Conservation (phyloP, 192 early-diverging fungal genomes). For the Diversispora eburnea region DNA sequence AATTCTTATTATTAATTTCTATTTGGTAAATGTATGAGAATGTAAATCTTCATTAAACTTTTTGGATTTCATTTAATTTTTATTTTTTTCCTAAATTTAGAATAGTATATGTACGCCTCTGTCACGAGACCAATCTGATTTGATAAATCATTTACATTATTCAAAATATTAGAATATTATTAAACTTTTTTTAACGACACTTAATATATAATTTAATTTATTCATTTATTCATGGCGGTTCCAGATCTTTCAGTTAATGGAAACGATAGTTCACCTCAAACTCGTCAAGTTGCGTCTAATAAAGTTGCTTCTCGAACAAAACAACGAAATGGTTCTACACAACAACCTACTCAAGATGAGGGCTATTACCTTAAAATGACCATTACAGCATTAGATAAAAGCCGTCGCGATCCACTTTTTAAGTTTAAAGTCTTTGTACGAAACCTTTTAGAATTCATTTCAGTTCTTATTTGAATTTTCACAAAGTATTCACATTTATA, state of each 20-base stretch:
- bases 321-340: neutral
- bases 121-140: too few species aligned
- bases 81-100: too few species aligned
- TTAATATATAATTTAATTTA: neutral
- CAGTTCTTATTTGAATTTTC: neutral
- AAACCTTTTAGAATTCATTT: neutral
- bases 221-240: constrained; percentile 13
- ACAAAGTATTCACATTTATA: neutral
- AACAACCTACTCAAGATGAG: neutral
- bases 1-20: too few species aligned
- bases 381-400: constrained; percentile 19
- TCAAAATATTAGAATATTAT: too few species aligned
- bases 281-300: neutral
- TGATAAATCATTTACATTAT: too few species aligned
- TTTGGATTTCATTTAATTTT: too few species aligned
- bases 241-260: neutral
- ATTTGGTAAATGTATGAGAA: too few species aligned
- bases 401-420: constrained; percentile 23
- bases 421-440: constrained; percentile 25
- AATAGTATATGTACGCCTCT: too few species aligned
- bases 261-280: neutral
- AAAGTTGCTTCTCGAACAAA: constrained; percentile 1
- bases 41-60: too few species aligned
- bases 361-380: constrained; percentile 16
- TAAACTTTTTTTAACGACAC: too few species aligned